Percentiles rank a stretch among this genome's conserved stretches.
Conservation (phyloP, 1,284 basidiomycete genomes). For the Sporisorium iseilematis-ciliati region DNA sequence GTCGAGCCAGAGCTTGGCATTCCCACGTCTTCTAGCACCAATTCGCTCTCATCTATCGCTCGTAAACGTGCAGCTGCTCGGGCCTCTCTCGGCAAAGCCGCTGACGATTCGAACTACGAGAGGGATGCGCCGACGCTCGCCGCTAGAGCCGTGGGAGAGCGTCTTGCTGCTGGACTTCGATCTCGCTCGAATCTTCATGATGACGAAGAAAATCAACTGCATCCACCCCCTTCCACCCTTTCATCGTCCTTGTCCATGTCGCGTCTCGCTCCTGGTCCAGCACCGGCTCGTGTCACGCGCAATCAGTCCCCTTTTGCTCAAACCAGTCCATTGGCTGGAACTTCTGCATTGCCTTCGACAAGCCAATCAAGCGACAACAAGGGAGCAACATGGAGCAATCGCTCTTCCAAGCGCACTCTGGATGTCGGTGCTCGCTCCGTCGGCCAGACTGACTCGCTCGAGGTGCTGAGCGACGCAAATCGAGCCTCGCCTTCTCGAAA, state of each 20-base stretch:
- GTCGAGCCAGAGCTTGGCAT: conserved; percentile 42
- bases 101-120: conserved; percentile 19
- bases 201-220: conserved; percentile 46
- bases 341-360: conserved; percentile 24
- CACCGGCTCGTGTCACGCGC: conserved; percentile 16
- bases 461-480: conserved; percentile 21
- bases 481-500: conserved; percentile 28
- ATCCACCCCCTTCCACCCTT: conserved; percentile 23
- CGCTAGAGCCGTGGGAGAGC: conserved; percentile 48
- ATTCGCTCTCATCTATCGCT: conserved; percentile 47
- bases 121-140: conserved; percentile 43
- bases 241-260: conserved; percentile 31
- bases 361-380: conserved; percentile 20
- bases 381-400: conserved; percentile 30
- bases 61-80: conserved; percentile 37
- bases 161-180: conserved; percentile 47
- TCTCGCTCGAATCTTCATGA: conserved; percentile 37
- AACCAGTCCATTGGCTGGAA: conserved; percentile 21
- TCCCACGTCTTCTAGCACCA: conserved; percentile 47
- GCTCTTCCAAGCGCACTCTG: conserved; percentile 35
- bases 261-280: conserved; percentile 26
- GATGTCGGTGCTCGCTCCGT: conserved; percentile 13
- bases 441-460: conserved; percentile 16
- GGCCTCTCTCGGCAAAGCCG: conserved; percentile 20
- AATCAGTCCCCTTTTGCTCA: conserved; percentile 16